A percentile compares a stretch with the other conserved stretches of the same genome.
These are phyloP conservation scores for Magnusiomyces starmeri DNA, from an alignment of 1,139 yeast genomes.

Conservation along the genomic window DNA sequence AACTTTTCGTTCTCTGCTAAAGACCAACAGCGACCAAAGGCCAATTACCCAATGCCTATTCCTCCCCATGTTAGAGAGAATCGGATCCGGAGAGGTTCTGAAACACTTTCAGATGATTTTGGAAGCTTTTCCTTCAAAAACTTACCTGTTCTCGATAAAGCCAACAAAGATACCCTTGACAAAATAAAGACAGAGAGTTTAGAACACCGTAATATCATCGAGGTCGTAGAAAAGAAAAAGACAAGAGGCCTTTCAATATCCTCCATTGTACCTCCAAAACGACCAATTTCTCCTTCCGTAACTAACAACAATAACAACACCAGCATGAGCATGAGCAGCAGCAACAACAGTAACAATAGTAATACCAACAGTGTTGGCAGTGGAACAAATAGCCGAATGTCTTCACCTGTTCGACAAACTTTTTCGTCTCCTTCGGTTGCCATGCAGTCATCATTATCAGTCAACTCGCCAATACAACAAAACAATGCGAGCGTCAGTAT, in stretches of 20 bases:
- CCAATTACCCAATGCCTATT: conserved; percentile 39
- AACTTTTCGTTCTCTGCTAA: conserved; percentile 8
- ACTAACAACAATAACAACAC: no score
- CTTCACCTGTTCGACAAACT: conserved; percentile 13
- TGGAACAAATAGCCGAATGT: conserved; percentile 6
- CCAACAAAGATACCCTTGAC: conserved; percentile 87
- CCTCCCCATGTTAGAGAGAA: conserved; percentile 56
- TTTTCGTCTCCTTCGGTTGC: conserved; percentile 12
- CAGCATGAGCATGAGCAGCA: no score
- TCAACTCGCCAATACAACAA: conserved; percentile 18
- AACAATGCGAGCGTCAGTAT: conserved; percentile 12
- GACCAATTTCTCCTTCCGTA: conserved; percentile 17
- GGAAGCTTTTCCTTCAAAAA: conserved; percentile 91
- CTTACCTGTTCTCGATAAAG: conserved; percentile 81
- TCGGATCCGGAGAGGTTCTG: conserved; percentile 57
- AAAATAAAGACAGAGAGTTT: conserved; percentile 77
- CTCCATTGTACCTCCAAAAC: conserved; percentile 9
- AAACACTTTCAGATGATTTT: conserved; percentile 57
- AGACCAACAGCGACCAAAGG: not conserved
- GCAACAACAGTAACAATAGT: not conserved
- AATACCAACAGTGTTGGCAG: not conserved
- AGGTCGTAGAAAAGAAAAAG: conserved; percentile 13
- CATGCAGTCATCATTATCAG: conserved; percentile 15
- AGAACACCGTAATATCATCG: conserved; percentile 32
- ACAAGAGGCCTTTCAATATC: conserved; percentile 26